Evolutionary conservation across 257 asterid species (phyloP).

Genomic region (Ballota nigra): DNA sequence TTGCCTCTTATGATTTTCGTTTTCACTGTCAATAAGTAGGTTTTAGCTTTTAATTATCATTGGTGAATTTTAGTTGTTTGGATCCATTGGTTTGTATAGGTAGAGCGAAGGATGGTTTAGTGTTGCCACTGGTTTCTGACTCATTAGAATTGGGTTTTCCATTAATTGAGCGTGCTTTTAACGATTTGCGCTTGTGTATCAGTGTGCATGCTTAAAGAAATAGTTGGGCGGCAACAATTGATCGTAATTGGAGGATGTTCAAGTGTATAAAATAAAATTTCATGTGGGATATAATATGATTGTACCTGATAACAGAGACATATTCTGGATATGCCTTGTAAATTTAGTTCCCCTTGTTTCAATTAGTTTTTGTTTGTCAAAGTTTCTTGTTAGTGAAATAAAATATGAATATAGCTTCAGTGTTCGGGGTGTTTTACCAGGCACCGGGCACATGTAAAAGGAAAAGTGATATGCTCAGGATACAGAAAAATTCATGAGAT

Average conservation of each 20-base stretch:
- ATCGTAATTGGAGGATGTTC: conserved; percentile 5
- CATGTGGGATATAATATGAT: not conserved
- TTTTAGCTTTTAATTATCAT: not conserved
- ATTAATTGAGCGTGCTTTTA: not conserved
- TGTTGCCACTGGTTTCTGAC: conserved; percentile 14
- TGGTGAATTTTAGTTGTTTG: conserved; percentile 10
- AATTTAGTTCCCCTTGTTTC: not conserved
- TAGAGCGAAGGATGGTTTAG: conserved; percentile 14
- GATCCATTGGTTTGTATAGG: conserved; percentile 12
- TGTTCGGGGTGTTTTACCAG: not conserved
- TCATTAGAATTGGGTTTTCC: conserved; percentile 9
- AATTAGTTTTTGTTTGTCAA: not conserved
- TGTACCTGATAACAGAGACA: not conserved
- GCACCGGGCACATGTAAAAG: not conserved
- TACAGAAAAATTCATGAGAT: not conserved
- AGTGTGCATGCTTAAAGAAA: not conserved
- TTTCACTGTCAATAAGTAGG: not conserved
- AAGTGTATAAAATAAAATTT: not conserved
- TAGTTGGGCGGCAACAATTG: not conserved
- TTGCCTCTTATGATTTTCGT: conserved; percentile 7
- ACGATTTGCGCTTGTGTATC: not conserved
- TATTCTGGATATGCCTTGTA: not conserved
- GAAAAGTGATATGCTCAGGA: not conserved
- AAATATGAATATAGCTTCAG: not conserved
- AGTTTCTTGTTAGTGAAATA: not conserved